Evolutionary conservation across 2,329 filamentous ascomycete species (phyloP), one percentile per base, ranked within the genome.

Genomic region (Cadophora gregata): DNA sequence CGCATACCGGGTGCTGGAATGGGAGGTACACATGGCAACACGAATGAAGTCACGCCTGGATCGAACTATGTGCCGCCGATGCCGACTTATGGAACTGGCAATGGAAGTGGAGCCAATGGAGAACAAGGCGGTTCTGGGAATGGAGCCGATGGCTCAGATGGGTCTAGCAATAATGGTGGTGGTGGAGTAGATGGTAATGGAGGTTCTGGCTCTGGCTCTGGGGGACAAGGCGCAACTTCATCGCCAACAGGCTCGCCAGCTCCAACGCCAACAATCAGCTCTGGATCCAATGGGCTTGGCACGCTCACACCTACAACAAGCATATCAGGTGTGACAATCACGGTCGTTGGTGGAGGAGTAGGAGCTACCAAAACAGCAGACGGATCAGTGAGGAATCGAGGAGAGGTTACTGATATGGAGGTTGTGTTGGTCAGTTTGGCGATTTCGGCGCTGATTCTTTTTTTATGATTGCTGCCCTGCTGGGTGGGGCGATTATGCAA

Each of bases 381-480:
- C 9, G 60, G 51, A 55, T 38, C 24, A 47, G 42, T 55, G 50
- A 42, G 60, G 33, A 63, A 47, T 47, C 36, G 62, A 27, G 48
- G 47, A 2, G 53, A 53, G 25, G 27, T 64, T 5, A 51, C 61
- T 27, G 48, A 61, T 27, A 29, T 33, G 7, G 38, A 62, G 27
- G 33, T 67, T 8, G 47, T 67, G 21, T 27, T 55, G 45, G 29
- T 67, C 25, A 61, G 58, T 27, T 47, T 64, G 47, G 62, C 62
- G n/a, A 62, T 67, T 64, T 42, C 68, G 21, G 25, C 65, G 56
- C 21, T 69, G 60, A 29, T 67, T 59, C 51, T 67, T 67, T 69
- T 69, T 69, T 69, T 69, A 69, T 69, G 36, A 66, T 62, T 63
- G 24, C 27, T 5, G 31, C 47, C 64, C 64, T 69, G 55, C 51